Conservation (phyloP, 2,329 filamentous ascomycete species). For the Phialemoniopsis sp. region DNA sequence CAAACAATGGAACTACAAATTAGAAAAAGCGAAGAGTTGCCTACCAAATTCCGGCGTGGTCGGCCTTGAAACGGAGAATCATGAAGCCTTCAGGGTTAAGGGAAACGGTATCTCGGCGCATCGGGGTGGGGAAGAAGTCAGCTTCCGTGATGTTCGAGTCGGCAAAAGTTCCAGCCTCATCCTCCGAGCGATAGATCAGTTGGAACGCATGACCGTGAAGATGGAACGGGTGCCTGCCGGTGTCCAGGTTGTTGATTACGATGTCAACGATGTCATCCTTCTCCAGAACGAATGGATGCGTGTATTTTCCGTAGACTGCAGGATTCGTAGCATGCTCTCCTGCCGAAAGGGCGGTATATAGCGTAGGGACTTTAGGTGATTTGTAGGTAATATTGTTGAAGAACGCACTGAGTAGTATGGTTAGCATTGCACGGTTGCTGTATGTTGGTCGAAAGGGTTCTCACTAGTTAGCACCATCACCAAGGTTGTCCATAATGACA, state of each 20-base stretch:
- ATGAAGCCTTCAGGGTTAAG: slow-evolving; percentile 63
- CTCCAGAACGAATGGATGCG: slow-evolving; percentile 64
- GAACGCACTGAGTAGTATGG: slow-evolving; percentile 40
- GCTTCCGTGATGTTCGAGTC: slow-evolving; percentile 36
- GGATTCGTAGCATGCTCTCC: slow-evolving; percentile 56
- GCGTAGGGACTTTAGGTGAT: slow-evolving; percentile 69
- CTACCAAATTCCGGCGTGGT: slow-evolving; percentile 59
- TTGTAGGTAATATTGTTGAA: slow-evolving; percentile 78
- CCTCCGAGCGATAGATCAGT: slow-evolving; percentile 54
- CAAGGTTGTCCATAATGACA: slow-evolving; percentile 63
- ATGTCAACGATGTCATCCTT: slow-evolving; percentile 68
- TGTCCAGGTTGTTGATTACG: slow-evolving; percentile 72
- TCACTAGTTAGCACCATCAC: slow-evolving; percentile 64
- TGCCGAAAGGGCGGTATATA: slow-evolving; percentile 70
- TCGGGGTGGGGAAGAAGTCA: slow-evolving; percentile 49
- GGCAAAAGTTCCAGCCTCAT: slow-evolving; percentile 56
- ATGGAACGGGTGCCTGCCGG: slow-evolving; percentile 71
- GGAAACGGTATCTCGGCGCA: slow-evolving; percentile 66
- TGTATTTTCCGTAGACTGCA: slow-evolving; percentile 60
- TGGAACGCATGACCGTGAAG: slow-evolving; percentile 77
- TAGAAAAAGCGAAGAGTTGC: too few relatives aligned
- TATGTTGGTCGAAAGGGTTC: slow-evolving; percentile 13
- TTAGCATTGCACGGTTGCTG: slow-evolving; percentile 1
- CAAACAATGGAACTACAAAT: slow-evolving; percentile 13
- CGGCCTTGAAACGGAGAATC: slow-evolving; percentile 62